Evolutionary conservation across 345 rosid species (phyloP).

Genomic region (Acer saccharum): DNA sequence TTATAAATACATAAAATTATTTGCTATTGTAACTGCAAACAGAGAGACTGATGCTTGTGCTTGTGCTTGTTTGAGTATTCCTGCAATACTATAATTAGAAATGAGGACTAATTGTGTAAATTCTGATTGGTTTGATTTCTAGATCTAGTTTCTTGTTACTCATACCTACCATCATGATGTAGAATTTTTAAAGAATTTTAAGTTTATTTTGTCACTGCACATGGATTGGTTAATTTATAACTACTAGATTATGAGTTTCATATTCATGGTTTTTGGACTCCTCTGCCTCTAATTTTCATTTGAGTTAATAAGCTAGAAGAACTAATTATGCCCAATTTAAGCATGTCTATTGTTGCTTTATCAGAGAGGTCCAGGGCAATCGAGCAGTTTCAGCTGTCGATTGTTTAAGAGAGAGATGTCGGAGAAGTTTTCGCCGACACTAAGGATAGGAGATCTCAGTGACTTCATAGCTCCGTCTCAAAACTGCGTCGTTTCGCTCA

Average conservation of each 20-base stretch:
- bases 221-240: too few relatives aligned
- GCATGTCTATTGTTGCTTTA: too few relatives aligned
- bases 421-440: slow-evolving; percentile 85
- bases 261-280: not conserved
- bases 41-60: too few relatives aligned
- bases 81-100: too few relatives aligned
- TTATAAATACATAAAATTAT: too few relatives aligned
- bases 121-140: too few relatives aligned
- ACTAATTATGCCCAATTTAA: too few relatives aligned
- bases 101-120: too few relatives aligned
- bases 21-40: slow-evolving; percentile 29
- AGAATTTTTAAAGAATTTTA: not conserved
- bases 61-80: too few relatives aligned
- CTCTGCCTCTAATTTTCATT: not conserved
- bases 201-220: too few relatives aligned
- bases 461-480: slow-evolving; percentile 97
- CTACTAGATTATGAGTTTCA: not conserved
- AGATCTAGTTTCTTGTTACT: too few relatives aligned
- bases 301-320: not conserved
- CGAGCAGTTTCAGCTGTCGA: not conserved
- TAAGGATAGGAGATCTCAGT: slow-evolving; percentile 90
- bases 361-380: not conserved
- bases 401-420: slow-evolving; percentile 48
- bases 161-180: too few relatives aligned
- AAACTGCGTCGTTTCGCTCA: slow-evolving; percentile 75